Conservation (phyloP, 257 asterid species). For the Plantago elongata region DNA sequence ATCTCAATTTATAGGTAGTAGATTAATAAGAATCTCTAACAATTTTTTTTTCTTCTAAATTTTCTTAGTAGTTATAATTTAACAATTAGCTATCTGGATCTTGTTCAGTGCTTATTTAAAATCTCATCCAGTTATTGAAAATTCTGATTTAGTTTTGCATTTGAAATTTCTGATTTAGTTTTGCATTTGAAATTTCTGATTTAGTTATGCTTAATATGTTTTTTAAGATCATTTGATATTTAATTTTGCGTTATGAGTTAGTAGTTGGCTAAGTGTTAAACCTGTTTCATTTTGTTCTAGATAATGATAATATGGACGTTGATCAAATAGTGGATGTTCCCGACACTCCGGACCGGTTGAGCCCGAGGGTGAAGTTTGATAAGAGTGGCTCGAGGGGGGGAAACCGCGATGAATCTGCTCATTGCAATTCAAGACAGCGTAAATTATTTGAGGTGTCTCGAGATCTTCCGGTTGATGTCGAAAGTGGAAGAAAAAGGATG, state of each 20-base stretch:
- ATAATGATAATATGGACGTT: slow-evolving; percentile 58
- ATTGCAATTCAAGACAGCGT: slow-evolving; percentile 21
- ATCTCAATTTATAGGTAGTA: no score
- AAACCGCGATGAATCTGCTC: slow-evolving; percentile 19
- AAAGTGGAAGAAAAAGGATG: slow-evolving; percentile 34
- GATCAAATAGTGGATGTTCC: slow-evolving; percentile 57
- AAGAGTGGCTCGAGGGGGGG: slow-evolving; percentile 25
- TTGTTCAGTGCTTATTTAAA: neutral
- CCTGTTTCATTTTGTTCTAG: slow-evolving; percentile 26
- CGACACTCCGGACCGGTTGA: slow-evolving; percentile 71
- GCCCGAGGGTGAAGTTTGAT: slow-evolving; percentile 24
- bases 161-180: neutral
- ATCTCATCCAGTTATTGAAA: neutral
- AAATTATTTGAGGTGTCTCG: slow-evolving; percentile 27
- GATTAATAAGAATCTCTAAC: no score
- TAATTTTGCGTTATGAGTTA: no score
- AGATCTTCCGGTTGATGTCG: slow-evolving; percentile 34
- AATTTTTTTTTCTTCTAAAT: no score
- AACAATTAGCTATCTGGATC: neutral
- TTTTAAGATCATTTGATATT: no score
- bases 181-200: neutral
- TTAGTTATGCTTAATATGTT: no score
- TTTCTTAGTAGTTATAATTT: neutral
- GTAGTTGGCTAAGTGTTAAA: neutral
- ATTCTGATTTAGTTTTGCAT: neutral